A percentile compares a stretch with the other conserved stretches of the same genome.
phyloP scores from a whole-genome alignment of 2,329 filamentous ascomycete species.

The Bertia moriformis region DNA sequence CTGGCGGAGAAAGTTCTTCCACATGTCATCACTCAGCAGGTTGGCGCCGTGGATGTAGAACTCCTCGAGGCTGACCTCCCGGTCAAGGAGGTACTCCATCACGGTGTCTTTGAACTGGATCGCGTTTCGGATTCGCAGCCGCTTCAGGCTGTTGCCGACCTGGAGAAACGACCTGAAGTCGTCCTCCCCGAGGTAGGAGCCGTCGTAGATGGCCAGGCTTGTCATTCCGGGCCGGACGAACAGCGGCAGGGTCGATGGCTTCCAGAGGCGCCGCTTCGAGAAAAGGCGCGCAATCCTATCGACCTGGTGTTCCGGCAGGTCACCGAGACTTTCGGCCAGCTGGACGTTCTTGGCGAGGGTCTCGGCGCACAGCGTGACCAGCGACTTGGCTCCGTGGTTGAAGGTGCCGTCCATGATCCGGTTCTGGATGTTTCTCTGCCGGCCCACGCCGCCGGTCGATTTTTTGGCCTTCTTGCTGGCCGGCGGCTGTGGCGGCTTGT shows the following conservation, averaged over 20 bases:
- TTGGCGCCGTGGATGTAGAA: constrained; percentile 76
- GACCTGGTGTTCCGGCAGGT: constrained; percentile 35
- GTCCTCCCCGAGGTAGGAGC: constrained; percentile 50
- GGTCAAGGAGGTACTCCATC: constrained; percentile 66
- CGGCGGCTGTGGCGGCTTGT: constrained; percentile 41
- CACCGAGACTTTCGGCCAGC: constrained; percentile 45
- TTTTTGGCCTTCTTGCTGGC: constrained; percentile 34
- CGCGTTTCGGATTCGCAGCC: constrained; percentile 67
- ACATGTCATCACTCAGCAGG: constrained; percentile 62
- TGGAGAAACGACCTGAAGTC: constrained; percentile 75
- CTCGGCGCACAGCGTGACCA: constrained; percentile 51
- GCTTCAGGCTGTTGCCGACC: constrained; percentile 51
- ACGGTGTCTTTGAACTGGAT: constrained; percentile 81
- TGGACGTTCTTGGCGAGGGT: constrained; percentile 48
- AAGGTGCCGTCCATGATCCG: constrained; percentile 66
- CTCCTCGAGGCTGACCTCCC: constrained; percentile 52
- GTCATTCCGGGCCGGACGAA: constrained; percentile 38
- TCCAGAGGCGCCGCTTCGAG: constrained; percentile 42
- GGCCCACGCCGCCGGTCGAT: constrained; percentile 35
- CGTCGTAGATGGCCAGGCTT: constrained; percentile 40
- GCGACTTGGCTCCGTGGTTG: constrained; percentile 49
- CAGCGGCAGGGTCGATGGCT: constrained; percentile 35
- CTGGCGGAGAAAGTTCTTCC: constrained; percentile 53
- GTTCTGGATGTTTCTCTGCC: constrained; percentile 66
- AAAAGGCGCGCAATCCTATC: constrained; percentile 45